phyloP scores from a whole-genome alignment of 1,284 basidiomycete species.

The Microbotryum intermedium region DNA sequence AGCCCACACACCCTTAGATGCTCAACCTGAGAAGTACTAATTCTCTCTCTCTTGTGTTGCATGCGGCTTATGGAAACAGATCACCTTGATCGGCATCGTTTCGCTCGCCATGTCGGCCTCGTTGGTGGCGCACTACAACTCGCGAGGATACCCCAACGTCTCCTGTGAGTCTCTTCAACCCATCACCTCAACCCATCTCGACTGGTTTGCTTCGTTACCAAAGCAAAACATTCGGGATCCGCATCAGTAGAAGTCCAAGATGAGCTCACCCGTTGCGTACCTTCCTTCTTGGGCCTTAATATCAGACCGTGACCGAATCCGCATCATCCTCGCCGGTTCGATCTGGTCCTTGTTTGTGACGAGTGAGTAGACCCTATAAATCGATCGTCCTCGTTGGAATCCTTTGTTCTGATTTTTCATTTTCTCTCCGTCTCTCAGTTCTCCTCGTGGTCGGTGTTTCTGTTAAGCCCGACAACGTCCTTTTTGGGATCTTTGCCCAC shows the following conservation, averaged over 20 bases:
- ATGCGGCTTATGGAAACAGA: no score
- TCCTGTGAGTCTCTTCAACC: slow-evolving; percentile 9
- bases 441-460: slow-evolving; percentile 40
- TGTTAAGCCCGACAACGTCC: slow-evolving; percentile 33
- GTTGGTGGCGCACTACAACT: slow-evolving; percentile 36
- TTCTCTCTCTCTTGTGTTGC: no score
- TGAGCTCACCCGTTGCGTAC: no score
- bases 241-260: no score
- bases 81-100: slow-evolving; percentile 28
- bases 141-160: slow-evolving; percentile 38
- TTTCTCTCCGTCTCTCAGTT: slow-evolving; percentile 29
- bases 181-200: no score
- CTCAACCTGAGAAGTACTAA: no score
- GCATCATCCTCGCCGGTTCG: slow-evolving; percentile 39
- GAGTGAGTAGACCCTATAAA: slow-evolving; percentile 31
- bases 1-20: no score
- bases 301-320: slow-evolving; percentile 39
- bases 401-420: background rate
- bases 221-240: no score
- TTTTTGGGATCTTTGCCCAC: slow-evolving; percentile 41
- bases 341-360: slow-evolving; percentile 38
- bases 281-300: no score
- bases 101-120: slow-evolving; percentile 37
- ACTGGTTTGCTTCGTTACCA: no score
- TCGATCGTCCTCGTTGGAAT: background rate